phyloP scores from a whole-genome alignment of 306 rosid species.

The Dryas octopetala region DNA sequence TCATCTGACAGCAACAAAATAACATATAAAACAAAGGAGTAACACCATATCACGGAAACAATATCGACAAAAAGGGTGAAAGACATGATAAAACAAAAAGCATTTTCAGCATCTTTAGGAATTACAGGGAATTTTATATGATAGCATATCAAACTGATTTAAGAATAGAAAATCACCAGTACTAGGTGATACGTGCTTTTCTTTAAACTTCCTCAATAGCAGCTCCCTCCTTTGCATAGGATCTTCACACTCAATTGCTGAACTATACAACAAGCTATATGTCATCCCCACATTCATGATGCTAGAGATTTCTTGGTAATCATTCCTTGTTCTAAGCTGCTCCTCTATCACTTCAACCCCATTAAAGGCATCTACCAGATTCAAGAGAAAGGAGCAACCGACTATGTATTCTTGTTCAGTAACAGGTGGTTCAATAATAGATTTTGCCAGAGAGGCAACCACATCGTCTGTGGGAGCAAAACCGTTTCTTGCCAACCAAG shows the following conservation, averaged over 20 bases:
- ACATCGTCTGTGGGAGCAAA: conserved; percentile 80
- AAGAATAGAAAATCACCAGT: conserved; percentile 48
- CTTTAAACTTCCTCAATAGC: conserved; percentile 69
- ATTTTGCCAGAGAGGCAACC: conserved; percentile 76
- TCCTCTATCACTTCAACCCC: conserved; percentile 96
- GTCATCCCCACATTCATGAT: conserved; percentile 91
- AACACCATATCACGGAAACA: conserved; percentile 8
- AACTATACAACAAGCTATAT: conserved; percentile 77
- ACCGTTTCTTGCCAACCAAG: conserved; percentile 91
- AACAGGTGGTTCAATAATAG: conserved; percentile 69
- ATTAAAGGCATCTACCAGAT: conserved; percentile 79
- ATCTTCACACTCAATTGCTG: conserved; percentile 58
- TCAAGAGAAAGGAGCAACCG: conserved; percentile 80
- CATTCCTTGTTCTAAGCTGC: conserved; percentile 72
- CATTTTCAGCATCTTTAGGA: background rate
- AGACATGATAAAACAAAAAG: background rate
- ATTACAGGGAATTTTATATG: background rate
- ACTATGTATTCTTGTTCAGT: conserved; percentile 70
- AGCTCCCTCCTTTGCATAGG: conserved; percentile 72
- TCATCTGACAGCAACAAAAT: conserved; percentile 53
- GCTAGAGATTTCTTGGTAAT: conserved; percentile 78
- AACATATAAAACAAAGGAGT: conserved; percentile 8
- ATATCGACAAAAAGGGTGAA: conserved; percentile 12
- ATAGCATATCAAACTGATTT: conserved; percentile 3
- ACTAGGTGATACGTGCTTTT: conserved; percentile 60